Percentiles rank a stretch among this genome's conserved stretches.
Evolutionary conservation across 2,329 filamentous ascomycete genomes (phyloP).

Genomic region (Zymoseptoria pseudotritici): DNA sequence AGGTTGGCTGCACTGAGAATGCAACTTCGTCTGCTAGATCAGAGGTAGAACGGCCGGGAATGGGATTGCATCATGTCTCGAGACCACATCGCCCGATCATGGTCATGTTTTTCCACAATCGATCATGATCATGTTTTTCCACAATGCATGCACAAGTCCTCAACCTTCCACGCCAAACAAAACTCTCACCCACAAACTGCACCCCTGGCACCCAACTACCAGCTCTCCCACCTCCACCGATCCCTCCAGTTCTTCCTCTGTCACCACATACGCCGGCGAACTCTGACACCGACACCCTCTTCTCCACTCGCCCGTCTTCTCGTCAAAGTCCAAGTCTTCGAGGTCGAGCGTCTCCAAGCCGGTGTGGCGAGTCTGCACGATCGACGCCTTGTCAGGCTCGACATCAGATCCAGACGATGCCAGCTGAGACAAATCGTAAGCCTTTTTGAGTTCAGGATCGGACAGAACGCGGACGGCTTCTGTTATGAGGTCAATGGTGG

Average conservation of each 20-base stretch:
- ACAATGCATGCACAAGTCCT: not conserved
- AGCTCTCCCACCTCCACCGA: conserved; percentile 49
- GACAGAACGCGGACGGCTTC: conserved; percentile 50
- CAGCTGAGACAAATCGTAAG: conserved; percentile 42
- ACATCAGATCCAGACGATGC: conserved; percentile 9
- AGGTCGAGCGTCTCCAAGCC: conserved; percentile 53
- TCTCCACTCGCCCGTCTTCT: conserved; percentile 40
- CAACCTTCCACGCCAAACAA: conserved; percentile 48
- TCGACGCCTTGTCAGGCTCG: not conserved
- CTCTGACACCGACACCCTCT: conserved; percentile 53
- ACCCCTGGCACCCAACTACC: conserved; percentile 53
- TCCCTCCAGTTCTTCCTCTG: conserved; percentile 47
- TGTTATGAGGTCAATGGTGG: conserved; percentile 51
- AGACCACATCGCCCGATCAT: not conserved
- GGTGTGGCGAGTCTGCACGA: conserved; percentile 24
- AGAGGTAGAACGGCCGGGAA: too few relatives aligned
- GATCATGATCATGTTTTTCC: not conserved
- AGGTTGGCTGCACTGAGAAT: not conserved
- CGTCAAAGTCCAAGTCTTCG: conserved; percentile 45
- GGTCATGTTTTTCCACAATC: not conserved
- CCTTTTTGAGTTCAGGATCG: conserved; percentile 35
- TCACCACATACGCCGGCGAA: conserved; percentile 47
- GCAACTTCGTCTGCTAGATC: not conserved
- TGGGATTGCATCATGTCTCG: not conserved
- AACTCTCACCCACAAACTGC: conserved; percentile 57